Conservation (phyloP, 2,329 filamentous ascomycete species). For the Calonectria hawksworthii region DNA sequence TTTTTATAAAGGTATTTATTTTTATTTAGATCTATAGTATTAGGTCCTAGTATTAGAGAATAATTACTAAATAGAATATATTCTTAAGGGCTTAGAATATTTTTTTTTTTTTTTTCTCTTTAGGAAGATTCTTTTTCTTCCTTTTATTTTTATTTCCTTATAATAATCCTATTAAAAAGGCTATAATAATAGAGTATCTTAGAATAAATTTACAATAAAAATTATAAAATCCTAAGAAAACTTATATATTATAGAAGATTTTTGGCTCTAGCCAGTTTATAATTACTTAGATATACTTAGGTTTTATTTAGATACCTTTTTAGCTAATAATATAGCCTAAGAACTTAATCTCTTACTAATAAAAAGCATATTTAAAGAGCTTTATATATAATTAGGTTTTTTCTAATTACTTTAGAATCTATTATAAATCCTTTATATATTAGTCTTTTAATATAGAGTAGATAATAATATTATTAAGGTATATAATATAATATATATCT, state of each 20-base stretch:
- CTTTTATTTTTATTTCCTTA: slow-evolving; percentile 2
- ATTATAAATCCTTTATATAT: slow-evolving; percentile 29
- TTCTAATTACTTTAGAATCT: slow-evolving; percentile 22
- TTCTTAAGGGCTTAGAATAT: slow-evolving; percentile 1
- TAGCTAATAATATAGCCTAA: slow-evolving; percentile 4
- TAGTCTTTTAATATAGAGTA: slow-evolving; percentile 21
- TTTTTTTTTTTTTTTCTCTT: not conserved
- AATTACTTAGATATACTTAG: slow-evolving; percentile 12
- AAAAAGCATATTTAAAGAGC: slow-evolving; percentile 22
- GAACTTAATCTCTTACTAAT: not conserved
- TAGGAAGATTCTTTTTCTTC: not conserved
- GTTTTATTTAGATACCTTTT: slow-evolving; percentile 20
- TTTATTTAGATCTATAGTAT: not conserved
- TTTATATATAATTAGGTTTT: slow-evolving; percentile 26
- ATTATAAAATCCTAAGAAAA: slow-evolving; percentile 19
- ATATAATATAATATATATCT: slow-evolving; percentile 34
- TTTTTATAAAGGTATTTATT: not conserved
- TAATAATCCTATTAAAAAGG: slow-evolving; percentile 7
- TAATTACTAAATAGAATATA: slow-evolving; percentile 13
- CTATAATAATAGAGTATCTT: slow-evolving; percentile 1
- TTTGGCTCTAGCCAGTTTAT: slow-evolving; percentile 2
- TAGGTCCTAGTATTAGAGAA: slow-evolving; percentile 11
- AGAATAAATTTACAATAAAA: slow-evolving; percentile 21
- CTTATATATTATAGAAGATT: slow-evolving; percentile 14
- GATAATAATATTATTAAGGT: slow-evolving; percentile 36